Evolutionary conservation across 176 grass and related monocot species (phyloP).

Genomic region (Cocos nucifera): DNA sequence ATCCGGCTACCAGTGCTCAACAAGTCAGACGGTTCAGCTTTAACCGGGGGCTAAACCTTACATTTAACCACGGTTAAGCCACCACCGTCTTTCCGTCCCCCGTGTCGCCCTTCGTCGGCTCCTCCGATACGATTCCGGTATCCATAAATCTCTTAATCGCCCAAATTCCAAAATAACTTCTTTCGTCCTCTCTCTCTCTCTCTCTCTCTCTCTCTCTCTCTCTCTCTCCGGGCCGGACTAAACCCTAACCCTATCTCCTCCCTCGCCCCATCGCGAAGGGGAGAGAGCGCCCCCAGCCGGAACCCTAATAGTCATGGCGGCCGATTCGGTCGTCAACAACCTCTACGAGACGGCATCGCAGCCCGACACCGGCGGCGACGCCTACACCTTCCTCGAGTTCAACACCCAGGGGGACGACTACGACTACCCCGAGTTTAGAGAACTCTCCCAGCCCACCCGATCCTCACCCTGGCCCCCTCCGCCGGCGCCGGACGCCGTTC

Average conservation of each 20-base stretch:
- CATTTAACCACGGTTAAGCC: no score
- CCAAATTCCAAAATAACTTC: no score
- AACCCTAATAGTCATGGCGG: slow-evolving; percentile 28
- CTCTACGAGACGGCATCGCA: slow-evolving; percentile 98
- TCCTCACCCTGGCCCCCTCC: slow-evolving; percentile 36
- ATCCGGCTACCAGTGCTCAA: no score
- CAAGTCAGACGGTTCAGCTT: no score
- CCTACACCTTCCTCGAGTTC: slow-evolving; percentile 97
- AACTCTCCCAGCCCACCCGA: slow-evolving; percentile 70
- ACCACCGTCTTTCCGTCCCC: no score
- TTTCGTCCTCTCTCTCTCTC: no score
- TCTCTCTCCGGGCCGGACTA: neutral
- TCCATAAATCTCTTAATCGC: no score
- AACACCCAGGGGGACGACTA: slow-evolving; percentile 94
- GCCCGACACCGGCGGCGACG: slow-evolving; percentile 70
- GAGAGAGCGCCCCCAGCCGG: slow-evolving; percentile 15
- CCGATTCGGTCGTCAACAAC: slow-evolving; percentile 37
- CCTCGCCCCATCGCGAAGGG: slow-evolving; percentile 18
- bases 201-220: no score
- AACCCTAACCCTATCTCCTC: slow-evolving; percentile 59
- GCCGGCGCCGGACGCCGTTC: slow-evolving; percentile 15
- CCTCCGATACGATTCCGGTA: no score
- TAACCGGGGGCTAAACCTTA: no score
- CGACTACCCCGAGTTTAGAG: slow-evolving; percentile 75
- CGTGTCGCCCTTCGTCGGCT: no score